Base-by-base conservation (phyloP, 179 eudicot species). In the Sideroxylon spinosum region DNA sequence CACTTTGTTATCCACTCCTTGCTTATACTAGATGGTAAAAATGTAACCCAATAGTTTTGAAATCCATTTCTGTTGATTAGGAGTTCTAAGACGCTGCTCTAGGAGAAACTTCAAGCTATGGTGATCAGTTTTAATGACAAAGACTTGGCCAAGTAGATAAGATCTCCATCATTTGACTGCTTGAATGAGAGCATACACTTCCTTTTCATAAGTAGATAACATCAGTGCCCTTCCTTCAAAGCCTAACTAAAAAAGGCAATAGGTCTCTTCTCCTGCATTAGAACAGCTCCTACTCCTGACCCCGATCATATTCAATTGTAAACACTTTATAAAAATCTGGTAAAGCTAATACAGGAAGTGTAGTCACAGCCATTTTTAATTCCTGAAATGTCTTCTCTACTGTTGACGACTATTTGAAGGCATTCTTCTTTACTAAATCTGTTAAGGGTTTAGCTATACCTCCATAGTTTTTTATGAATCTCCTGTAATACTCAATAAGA, bases 81-180 rank as follows among this genome's bases (percentile, higher is more conserved):
- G 67, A 13, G 66, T 74, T 14, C 12, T 1, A 25, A 57, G 0
- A 11, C 9, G 26, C 52, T 74, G 65, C 50, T 74, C 11, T 14
- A 74, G 19, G 3, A 32, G 7, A 17, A 0, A 60, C 25, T 74
- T 61, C 9, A 74, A n/a, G 22, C 68, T 74, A 0, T 74, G 22
- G 32, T 74, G 77, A 59, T 74, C 12, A 7, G 67, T 74, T 37
- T 37, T 57, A 20, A 32, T 37, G 1, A 74, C 20, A n/a, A 74
- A 57, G 0, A 4, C 14, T 17, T 6, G 14, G 17, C 44, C 28
- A 3, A 8, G 10, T 4, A 71, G 14, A 26, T 74, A 74, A 74
- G 52, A 20, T n/a, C 77, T 57, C 77, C 77, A 74, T 20, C 28
- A 57, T 26, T 57, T 17, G 4, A 74, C 28, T 28, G 77, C 37